Base-by-base conservation (phyloP, 768 basidiomycete genomes). In the Pulveroboletus sp. region DNA sequence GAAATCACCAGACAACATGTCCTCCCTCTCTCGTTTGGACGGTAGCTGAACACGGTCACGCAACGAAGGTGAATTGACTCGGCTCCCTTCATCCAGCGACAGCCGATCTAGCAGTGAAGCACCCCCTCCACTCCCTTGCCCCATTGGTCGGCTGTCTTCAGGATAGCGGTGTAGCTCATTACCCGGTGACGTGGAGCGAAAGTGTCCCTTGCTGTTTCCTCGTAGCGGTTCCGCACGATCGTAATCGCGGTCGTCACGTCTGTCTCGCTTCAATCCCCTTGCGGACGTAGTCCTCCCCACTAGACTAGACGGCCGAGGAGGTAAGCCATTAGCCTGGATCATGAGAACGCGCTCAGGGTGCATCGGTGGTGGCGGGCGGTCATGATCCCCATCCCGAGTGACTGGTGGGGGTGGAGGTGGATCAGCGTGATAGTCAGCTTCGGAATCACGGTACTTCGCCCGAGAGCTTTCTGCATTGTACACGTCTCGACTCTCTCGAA, bases 21-120 rank as follows among this genome's bases (percentile, higher is more conserved):
- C 70, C 17, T 64, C 68, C 11, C 59, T 50, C 28, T 67, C 61
- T 18, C 70, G 58, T 49, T 72, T 70, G n/a, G 49, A 52, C 1
- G 66, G 64, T 28, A 69, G 27, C 42, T 74, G 69, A n/a, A 74
- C 71, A 12, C 73, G 61, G 0, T 74, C 73, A 5, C 69, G 59
- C 46, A 75, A 49, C 5, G 73, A 66, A 24, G 55, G 54, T 26
- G 55, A 56, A 28, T 49, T 45, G 49, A 49, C 36, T 18, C 14
- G 44, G 32, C 31, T 17, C 8, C 49, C 56, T 27, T 46, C 62
- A 27, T 63, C 61, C 14, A 71, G 49, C 10, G 59, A 62, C 39
- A 76, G 54, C 27, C 74, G 67, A 26, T 75, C 74, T 24, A 76
- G 50, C 15, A 76, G 54, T 0, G 74, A 75, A 2, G 55, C 59